Base-by-base conservation (phyloP, 2,329 filamentous ascomycete species). In the Penicillium corylophilum region DNA sequence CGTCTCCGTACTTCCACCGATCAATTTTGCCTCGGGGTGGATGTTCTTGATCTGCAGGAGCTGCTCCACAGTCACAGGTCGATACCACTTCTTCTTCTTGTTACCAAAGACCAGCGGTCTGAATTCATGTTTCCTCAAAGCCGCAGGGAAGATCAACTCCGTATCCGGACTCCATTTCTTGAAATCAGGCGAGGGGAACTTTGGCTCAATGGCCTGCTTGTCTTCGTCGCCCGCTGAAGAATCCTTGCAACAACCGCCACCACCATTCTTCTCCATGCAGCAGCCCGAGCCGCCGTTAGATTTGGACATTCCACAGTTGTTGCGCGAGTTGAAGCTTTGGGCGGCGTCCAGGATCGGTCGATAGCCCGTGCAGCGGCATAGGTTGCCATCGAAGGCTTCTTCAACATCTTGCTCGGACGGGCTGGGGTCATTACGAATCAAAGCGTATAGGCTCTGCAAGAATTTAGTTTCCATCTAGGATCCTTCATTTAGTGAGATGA, bases 321-420 rank as follows among this genome's bases (percentile, higher is more conserved):
- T 89, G 13, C 53, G 47, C 1, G 64, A 58, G 16, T 60, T 70
- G 71, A 97, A 97, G 1, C 89, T 94, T 64, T 95, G 90, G 2
- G 94, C 94, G 6, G 93, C 93, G 69, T 97, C 93, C 2, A 97
- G 77, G 50, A 99, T 97, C 0, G 94, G 90, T 46, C 92, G 80
- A 68, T 99, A 99, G 5, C 94, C 94, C 0, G 94, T 99, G 72
- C 94, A 99, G 47, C 94, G 84, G 68, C 94, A 99, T 24, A 97
- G 76, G 60, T 99, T 99, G 0, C 94, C 94, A 70, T 99, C 94
- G 64, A 97, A 97, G 0, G 93, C 92, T 74, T 97, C 94, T 72
- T 99, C 94, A 29, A 97, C 82, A 26, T 95, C 89, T 61, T 90
- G 83, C 64, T 93, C 84, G 2, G 84, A 86, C 0, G 93, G 92